Evolutionary conservation across 257 asterid genomes (phyloP).

Genomic region (Haberlea rhodopensis): DNA sequence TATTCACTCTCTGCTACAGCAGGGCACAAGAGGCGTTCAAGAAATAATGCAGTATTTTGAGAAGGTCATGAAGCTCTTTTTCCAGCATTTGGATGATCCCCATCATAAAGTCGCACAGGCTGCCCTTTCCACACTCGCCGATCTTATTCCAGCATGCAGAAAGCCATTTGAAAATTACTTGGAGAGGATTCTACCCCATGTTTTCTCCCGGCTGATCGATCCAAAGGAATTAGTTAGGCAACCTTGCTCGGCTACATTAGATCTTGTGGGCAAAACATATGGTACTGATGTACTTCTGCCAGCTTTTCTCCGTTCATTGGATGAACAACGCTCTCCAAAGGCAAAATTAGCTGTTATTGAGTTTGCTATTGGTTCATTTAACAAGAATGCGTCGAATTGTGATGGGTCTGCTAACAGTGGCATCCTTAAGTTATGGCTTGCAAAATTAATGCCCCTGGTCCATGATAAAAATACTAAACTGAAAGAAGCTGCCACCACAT

Average conservation of each 20-base stretch:
- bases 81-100: slow-evolving; percentile 99
- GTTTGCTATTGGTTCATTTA: slow-evolving; percentile 86
- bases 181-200: slow-evolving; percentile 98
- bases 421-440: slow-evolving; percentile 94
- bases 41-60: slow-evolving; percentile 93
- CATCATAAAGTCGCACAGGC: slow-evolving; percentile 99
- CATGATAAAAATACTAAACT: slow-evolving; percentile 92
- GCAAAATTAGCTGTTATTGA: slow-evolving; percentile 97
- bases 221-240: slow-evolving; percentile 97
- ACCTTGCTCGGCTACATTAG: slow-evolving; percentile 91
- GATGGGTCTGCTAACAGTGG: slow-evolving; percentile 87
- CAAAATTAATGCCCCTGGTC: slow-evolving; percentile 79
- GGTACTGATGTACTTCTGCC: slow-evolving; percentile 92
- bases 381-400: slow-evolving; percentile 71
- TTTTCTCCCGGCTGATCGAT: slow-evolving; percentile 92
- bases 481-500: slow-evolving; percentile 88
- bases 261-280: slow-evolving; percentile 85
- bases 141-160: slow-evolving; percentile 91
- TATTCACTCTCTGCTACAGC: slow-evolving; percentile 73
- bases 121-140: slow-evolving; percentile 96
- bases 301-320: slow-evolving; percentile 91
- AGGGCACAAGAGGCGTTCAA: slow-evolving; percentile 92
- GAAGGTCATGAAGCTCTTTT: slow-evolving; percentile 96
- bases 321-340: slow-evolving; percentile 99
- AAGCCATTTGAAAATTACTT: slow-evolving; percentile 96